Evolutionary conservation across 768 basidiomycete genomes (phyloP), one percentile per base, ranked within the genome.

Genomic region (Tricholoma saponaceum): DNA sequence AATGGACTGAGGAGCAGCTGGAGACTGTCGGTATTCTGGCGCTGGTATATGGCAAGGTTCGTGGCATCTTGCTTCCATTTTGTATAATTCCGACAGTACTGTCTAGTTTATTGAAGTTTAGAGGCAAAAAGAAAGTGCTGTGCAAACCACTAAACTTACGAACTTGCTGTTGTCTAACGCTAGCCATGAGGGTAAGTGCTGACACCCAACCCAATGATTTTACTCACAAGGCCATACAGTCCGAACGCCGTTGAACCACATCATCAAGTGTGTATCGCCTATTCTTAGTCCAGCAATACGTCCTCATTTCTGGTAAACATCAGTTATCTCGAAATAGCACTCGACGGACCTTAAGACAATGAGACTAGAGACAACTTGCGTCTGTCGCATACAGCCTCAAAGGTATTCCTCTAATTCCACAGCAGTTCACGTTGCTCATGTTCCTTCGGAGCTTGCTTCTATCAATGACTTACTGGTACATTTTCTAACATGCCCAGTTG

Each of bases 31-130:
- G 86, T 35, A 89, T 92, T 10, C 72, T 92, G 14, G 85, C 89
- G 5, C 70, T 92, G 22, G 87, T 92, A 5, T 92, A 92, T 64
- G 86, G 87, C 39, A 87, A 87, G 77, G 84, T 83, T 50, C 14
- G 70, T 64, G 37, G 20, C 7, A 26, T 28, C 12, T 18, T 8
- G 7, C 10, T 18, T 5, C 10, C 20, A 2, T 13, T 16, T 20
- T 23, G 18, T 26, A 20, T 51, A 26, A 20, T 54, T 33, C 13
- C 39, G 20, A 56, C 14, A 25, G 55, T 51, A 8, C 14, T 20
- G n/a, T n/a, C 14, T 57, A 87, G 83, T 92, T 91, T 75, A 91
- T 92, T 60, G 87, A 89, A 65, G 90, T 91, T 6, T 92, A 90
- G 90, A 72, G 90, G 60, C 85, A 92, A 68, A 91, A 90, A 68